Conservation (phyloP, 805 yeast genomes). For the Ogataea naganishii region DNA sequence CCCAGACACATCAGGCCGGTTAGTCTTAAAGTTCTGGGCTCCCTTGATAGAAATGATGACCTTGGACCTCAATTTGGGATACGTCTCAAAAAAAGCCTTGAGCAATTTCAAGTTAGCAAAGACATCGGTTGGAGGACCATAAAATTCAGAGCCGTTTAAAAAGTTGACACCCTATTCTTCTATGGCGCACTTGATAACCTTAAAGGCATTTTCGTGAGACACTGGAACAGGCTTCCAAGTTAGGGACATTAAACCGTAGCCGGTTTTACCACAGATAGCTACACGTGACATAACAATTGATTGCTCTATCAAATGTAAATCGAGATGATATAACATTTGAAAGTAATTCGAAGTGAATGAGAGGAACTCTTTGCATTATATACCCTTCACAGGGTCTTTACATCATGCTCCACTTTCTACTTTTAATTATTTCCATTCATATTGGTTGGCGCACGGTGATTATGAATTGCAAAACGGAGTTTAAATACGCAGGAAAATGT, state of each 20-base stretch:
- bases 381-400: no score
- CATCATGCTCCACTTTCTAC: no score
- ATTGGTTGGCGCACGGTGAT: no score
- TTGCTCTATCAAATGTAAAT: no score
- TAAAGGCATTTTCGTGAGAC: slow-evolving; percentile 44
- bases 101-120: slow-evolving; percentile 46
- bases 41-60: slow-evolving; percentile 67
- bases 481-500: no score
- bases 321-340: no score
- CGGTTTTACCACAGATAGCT: slow-evolving; percentile 37
- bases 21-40: slow-evolving; percentile 29
- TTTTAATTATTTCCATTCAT: no score
- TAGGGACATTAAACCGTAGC: slow-evolving; percentile 78
- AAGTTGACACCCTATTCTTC: slow-evolving; percentile 39
- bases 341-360: no score
- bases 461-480: no score
- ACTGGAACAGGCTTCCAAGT: slow-evolving; percentile 60
- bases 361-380: no score
- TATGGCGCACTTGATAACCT: slow-evolving; percentile 43
- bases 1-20: slow-evolving; percentile 40
- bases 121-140: slow-evolving; percentile 43
- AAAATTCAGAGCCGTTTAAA: slow-evolving; percentile 73
- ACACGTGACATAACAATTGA: no score
- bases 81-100: slow-evolving; percentile 44
- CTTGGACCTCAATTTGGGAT: slow-evolving; percentile 48